These are phyloP conservation scores for Monosporascus sp. DNA, from an alignment of 2,329 filamentous ascomycete genomes.

Conservation along the genomic window DNA sequence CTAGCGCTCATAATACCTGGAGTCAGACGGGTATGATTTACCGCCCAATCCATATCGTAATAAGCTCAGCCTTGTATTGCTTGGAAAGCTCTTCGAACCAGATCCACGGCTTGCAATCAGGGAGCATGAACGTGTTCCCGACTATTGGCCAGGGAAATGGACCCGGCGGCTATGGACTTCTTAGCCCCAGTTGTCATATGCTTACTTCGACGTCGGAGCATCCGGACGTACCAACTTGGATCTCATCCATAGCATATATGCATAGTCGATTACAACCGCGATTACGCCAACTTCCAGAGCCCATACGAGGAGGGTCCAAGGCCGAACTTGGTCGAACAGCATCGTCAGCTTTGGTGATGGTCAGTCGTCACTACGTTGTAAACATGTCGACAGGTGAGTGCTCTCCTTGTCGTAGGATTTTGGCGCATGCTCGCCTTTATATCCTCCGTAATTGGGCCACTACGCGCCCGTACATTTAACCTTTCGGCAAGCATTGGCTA, in stretches of 20 bases:
- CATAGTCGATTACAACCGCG: slow-evolving; percentile 36
- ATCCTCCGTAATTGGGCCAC: not conserved
- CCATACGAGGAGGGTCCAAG: slow-evolving; percentile 14
- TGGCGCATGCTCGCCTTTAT: not conserved
- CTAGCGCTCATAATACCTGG: not conserved
- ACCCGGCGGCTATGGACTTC: slow-evolving; percentile 41
- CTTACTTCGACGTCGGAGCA: not conserved
- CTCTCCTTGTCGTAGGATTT: not conserved
- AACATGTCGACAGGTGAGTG: not conserved
- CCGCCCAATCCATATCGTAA: slow-evolving; percentile 53
- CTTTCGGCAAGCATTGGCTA: slow-evolving; percentile 11
- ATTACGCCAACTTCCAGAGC: slow-evolving; percentile 16
- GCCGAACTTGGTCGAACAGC: slow-evolving; percentile 17
- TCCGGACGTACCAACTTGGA: slow-evolving; percentile 36
- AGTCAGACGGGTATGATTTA: slow-evolving; percentile 10
- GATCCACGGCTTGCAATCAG: slow-evolving; percentile 51
- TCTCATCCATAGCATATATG: slow-evolving; percentile 43
- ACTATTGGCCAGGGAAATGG: slow-evolving; percentile 49
- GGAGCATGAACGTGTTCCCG: slow-evolving; percentile 51
- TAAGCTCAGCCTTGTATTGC: slow-evolving; percentile 40
- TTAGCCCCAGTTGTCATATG: slow-evolving; percentile 1
- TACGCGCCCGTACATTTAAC: slow-evolving; percentile 7
- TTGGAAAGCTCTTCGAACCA: slow-evolving; percentile 51
- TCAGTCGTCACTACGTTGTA: not conserved
- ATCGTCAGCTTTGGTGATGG: slow-evolving; percentile 4